A percentile compares a stretch with the other conserved stretches of the same genome.
These are phyloP conservation scores for Nicotiana undulata DNA, from an alignment of 257 asterid genomes.

Conservation along the genomic window DNA sequence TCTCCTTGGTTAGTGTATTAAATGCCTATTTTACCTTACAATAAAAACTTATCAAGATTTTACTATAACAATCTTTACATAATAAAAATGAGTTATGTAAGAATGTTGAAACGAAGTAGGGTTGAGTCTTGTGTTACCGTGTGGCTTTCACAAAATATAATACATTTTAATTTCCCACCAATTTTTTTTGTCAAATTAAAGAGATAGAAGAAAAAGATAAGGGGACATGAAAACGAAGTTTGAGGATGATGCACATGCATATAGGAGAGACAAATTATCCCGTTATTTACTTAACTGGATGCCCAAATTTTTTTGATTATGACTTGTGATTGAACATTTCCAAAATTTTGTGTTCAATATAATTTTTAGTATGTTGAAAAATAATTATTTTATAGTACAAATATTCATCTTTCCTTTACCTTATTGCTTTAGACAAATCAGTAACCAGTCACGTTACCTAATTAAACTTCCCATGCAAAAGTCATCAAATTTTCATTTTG, in stretches of 20 bases:
- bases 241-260: constrained; percentile 36
- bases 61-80: not conserved
- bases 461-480: not conserved
- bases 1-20: not conserved
- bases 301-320: not conserved
- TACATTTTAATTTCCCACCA: not conserved
- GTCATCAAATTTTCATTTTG: not conserved
- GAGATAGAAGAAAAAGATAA: not conserved
- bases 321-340: not conserved
- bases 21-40: not conserved
- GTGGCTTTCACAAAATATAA: not conserved
- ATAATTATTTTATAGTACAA: not conserved
- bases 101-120: not conserved
- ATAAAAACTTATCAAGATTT: not conserved
- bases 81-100: not conserved
- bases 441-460: not conserved
- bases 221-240: constrained; percentile 30
- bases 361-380: not conserved
- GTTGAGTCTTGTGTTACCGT: not conserved
- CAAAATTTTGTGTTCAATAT: not conserved
- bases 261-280: not conserved
- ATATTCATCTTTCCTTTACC: not conserved
- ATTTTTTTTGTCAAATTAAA: not conserved
- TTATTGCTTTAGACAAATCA: not conserved
- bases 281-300: not conserved